Evolutionary conservation across 1,284 basidiomycete species (phyloP).

Genomic region (Trametes pubescens): DNA sequence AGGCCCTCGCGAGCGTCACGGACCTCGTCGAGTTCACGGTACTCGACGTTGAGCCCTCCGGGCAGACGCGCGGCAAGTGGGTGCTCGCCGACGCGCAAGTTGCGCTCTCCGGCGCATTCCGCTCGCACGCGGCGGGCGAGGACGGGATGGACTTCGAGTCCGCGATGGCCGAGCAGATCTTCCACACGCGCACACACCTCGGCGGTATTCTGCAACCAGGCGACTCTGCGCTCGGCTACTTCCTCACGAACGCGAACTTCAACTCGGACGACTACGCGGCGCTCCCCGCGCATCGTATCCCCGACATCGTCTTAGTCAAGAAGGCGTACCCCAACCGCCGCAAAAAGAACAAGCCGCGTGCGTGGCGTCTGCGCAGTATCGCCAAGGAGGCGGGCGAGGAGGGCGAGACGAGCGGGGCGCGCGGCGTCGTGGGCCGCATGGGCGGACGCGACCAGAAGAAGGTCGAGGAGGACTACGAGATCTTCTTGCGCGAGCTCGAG

Average conservation of each 20-base stretch:
- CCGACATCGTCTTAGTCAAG: slow-evolving; percentile 93
- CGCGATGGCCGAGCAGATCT: slow-evolving; percentile 73
- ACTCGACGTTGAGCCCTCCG: slow-evolving; percentile 91
- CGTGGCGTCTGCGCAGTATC: slow-evolving; percentile 93
- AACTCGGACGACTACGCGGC: slow-evolving; percentile 89
- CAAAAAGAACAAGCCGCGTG: slow-evolving; percentile 88
- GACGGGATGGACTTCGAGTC: slow-evolving; percentile 68
- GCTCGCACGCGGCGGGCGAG: slow-evolving; percentile 49
- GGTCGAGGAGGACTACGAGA: slow-evolving; percentile 96
- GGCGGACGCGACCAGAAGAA: slow-evolving; percentile 93
- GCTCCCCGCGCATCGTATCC: slow-evolving; percentile 80
- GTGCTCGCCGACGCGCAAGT: slow-evolving; percentile 96
- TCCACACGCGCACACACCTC: slow-evolving; percentile 96
- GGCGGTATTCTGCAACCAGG: slow-evolving; percentile 96
- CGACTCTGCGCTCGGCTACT: slow-evolving; percentile 92
- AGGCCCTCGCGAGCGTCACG: slow-evolving; percentile 80
- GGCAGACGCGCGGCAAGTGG: slow-evolving; percentile 74
- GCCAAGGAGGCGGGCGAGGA: slow-evolving; percentile 93
- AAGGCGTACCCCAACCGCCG: slow-evolving; percentile 96
- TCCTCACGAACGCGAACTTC: slow-evolving; percentile 90
- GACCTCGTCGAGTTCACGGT: slow-evolving; percentile 97
- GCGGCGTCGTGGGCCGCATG: slow-evolving; percentile 89
- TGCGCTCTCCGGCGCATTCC: slow-evolving; percentile 84
- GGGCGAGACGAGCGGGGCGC: slow-evolving; percentile 74
- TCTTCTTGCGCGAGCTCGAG: slow-evolving; percentile 95